Conservation (phyloP, 345 rosid species). For the Syzygium jambos region DNA sequence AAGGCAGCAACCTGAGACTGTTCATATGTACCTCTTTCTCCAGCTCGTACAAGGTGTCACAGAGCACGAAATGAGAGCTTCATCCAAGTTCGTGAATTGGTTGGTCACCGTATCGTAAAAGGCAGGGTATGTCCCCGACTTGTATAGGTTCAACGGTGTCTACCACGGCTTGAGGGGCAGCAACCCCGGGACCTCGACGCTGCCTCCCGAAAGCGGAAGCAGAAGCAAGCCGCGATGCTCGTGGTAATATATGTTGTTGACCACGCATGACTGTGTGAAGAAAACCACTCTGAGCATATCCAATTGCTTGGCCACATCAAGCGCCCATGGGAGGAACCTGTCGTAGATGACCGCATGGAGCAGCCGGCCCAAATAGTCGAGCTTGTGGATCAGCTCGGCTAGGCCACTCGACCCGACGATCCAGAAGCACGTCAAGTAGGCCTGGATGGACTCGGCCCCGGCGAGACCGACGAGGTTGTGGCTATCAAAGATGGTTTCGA, state of each 20-base stretch:
- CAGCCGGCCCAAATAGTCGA: background rate
- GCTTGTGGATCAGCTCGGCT: slow-evolving; percentile 3
- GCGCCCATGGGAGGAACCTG: slow-evolving; percentile 23
- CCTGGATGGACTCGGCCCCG: background rate
- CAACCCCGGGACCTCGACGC: slow-evolving; percentile 16
- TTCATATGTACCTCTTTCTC: slow-evolving; percentile 17
- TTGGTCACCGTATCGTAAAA: background rate
- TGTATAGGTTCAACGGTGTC: slow-evolving; percentile 12
- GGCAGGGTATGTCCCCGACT: slow-evolving; percentile 14
- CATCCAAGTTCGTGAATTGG: slow-evolving; percentile 19
- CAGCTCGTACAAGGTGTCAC: slow-evolving; percentile 12
- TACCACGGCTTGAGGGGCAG: slow-evolving; percentile 15
- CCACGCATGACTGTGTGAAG: slow-evolving; percentile 26
- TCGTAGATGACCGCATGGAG: slow-evolving; percentile 16
- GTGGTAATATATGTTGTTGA: slow-evolving; percentile 11
- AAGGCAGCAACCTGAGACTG: background rate
- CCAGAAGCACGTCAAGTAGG: background rate
- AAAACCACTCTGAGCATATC: slow-evolving; percentile 16
- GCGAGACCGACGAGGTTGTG: slow-evolving; percentile 1
- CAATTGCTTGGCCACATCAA: slow-evolving; percentile 26
- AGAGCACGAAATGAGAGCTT: slow-evolving; percentile 21
- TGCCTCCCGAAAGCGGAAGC: slow-evolving; percentile 3
- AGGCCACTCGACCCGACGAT: slow-evolving; percentile 15
- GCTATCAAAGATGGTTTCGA: slow-evolving; percentile 32
- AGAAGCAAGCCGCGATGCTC: slow-evolving; percentile 6